A percentile compares a stretch with the other conserved stretches of the same genome.
Conservation (phyloP, 345 rosid genomes). For the Iberis pinnata region DNA sequence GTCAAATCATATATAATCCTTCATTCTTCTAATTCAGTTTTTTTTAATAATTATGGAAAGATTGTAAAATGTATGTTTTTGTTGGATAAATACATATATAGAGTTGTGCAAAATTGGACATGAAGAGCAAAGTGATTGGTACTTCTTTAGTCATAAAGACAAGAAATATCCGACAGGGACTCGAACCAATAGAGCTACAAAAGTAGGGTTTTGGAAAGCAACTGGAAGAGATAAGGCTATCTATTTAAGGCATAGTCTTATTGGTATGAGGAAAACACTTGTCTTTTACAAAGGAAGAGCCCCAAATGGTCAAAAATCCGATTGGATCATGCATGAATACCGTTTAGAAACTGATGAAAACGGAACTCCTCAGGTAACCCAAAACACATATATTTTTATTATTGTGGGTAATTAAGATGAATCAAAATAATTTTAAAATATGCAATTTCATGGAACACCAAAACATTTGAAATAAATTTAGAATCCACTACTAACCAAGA, state of each 20-base stretch:
- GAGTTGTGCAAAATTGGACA: slow-evolving; percentile 82
- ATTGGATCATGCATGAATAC: slow-evolving; percentile 99
- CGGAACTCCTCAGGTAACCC: slow-evolving; percentile 35
- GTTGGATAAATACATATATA: slow-evolving; percentile 23
- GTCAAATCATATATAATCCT: background rate
- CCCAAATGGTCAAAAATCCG: slow-evolving; percentile 93
- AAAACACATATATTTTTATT: no score
- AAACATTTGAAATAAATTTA: no score
- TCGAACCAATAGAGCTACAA: slow-evolving; percentile 94
- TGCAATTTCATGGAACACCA: no score
- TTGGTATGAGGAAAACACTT: slow-evolving; percentile 97
- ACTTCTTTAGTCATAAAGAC: slow-evolving; percentile 97
- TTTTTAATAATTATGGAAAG: no score
- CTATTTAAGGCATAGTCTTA: slow-evolving; percentile 56
- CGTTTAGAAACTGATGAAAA: slow-evolving; percentile 64
- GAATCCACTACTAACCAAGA: no score
- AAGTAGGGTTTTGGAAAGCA: slow-evolving; percentile 99
- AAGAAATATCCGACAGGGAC: slow-evolving; percentile 99
- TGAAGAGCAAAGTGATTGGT: slow-evolving; percentile 96
- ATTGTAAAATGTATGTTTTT: background rate
- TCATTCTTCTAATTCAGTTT: background rate
- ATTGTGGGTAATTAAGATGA: no score
- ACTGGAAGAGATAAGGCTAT: slow-evolving; percentile 98
- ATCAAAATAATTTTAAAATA: no score
- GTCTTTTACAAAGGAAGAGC: slow-evolving; percentile 98